phyloP scores from a whole-genome alignment of 495 filamentous ascomycete genomes.

The Neurospora tetrasperma region DNA sequence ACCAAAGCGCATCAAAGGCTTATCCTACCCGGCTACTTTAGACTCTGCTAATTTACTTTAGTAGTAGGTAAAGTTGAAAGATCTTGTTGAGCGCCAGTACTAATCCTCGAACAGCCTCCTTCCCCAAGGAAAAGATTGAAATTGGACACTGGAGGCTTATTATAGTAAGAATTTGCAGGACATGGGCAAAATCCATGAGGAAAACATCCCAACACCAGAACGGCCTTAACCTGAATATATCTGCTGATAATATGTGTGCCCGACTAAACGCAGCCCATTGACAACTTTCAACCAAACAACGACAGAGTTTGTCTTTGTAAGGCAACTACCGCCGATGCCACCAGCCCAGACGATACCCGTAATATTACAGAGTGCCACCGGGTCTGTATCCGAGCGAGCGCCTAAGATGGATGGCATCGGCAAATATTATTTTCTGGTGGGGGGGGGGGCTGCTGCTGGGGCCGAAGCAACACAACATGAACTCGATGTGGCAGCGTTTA shows the following conservation, averaged over 20 bases:
- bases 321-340: neutral
- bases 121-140: neutral
- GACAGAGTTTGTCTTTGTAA: neutral
- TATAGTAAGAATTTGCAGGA: neutral
- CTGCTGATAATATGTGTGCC: neutral
- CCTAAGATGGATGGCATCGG: neutral
- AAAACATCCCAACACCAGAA: no score
- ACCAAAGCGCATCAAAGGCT: neutral
- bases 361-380: neutral
- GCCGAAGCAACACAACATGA: neutral
- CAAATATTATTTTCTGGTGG: neutral
- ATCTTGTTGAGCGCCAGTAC: neutral
- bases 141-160: neutral
- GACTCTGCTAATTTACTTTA: neutral
- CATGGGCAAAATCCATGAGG: no score
- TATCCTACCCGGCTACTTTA: neutral
- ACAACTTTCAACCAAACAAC: neutral
- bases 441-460: neutral
- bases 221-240: no score
- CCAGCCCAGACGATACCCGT: neutral
- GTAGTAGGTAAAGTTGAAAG: neutral
- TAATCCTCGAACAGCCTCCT: neutral
- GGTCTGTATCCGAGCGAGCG: neutral
- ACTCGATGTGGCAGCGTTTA: neutral
- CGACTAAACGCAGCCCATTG: neutral